Base-by-base conservation (phyloP, 805 yeast species). In the Priceomyces melissophilus region DNA sequence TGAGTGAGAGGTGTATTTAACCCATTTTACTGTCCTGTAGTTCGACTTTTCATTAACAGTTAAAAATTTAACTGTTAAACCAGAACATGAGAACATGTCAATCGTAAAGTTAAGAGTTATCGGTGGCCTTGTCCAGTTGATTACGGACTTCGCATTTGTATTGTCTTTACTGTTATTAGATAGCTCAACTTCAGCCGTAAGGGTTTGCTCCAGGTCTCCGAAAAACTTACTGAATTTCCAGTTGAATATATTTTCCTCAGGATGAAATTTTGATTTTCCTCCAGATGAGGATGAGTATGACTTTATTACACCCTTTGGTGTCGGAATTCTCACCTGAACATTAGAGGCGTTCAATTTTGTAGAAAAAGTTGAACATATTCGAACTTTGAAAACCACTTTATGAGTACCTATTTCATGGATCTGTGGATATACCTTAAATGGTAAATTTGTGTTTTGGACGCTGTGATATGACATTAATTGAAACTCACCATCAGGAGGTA, bases 401-500 rank as follows among this genome's bases (percentile, higher is more conserved):
- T 65, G 58, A 17, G 65, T 52, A 1, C 80, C 81, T 7, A 63
- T 52, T 39, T 53, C 71, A 34, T 53, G 70, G 2, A 82, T 71
- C 25, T 70, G 67, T 2, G 91, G 84, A 4, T 73, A 65, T 11
- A 88, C 73, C 38, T 70, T 69, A 61, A 88, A 85, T 3, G 97
- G 97, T 25, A 86, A 56, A 37, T 76, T 78, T 44, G 85, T 65
- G 47, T 80, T 78, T 53, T 54, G 66, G 11, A 52, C 44, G 31
- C 69, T 57, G 35, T 61, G 66, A 61, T 88, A 89, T 28, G 78
- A 71, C 90, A 89, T 82, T 44, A 89, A 73, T 59, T 87, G 91
- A 57, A 87, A 86, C 38, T 80, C 78, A 0, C 95, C 95, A 62
- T 88, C 96, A 1, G 96, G 96, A 2, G 96, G 96, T 10, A 81